Conservation (phyloP, 352 stramenopile genomes). For the Hyaloperonospora brassicae region DNA sequence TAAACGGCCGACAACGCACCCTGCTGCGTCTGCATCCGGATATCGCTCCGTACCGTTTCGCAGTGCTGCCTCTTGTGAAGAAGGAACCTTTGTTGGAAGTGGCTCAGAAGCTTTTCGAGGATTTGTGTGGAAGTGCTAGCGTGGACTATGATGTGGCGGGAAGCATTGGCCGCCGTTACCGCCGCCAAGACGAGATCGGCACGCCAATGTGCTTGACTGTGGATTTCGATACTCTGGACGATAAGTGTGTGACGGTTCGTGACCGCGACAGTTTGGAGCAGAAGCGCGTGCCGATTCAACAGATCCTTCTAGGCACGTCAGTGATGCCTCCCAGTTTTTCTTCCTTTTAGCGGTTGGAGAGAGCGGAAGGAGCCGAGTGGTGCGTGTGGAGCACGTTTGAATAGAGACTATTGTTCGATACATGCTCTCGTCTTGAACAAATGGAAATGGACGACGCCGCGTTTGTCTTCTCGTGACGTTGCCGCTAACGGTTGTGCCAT, state of each 20-base stretch:
- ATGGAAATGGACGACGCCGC: background rate
- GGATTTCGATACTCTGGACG: conserved; percentile 95
- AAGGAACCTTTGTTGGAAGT: conserved; percentile 90
- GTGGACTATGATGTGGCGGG: conserved; percentile 89
- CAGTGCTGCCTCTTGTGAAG: conserved; percentile 92
- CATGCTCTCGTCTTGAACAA: background rate
- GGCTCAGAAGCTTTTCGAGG: conserved; percentile 86
- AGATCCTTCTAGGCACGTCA: conserved; percentile 61
- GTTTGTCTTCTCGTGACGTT: conserved; percentile 5
- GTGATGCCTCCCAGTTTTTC: conserved; percentile 34
- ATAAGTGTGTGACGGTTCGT: conserved; percentile 93
- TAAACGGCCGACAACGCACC: conserved; percentile 64
- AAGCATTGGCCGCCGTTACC: conserved; percentile 87
- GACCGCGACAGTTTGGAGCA: conserved; percentile 95
- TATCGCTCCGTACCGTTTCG: conserved; percentile 90
- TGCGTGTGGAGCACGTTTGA: conserved; percentile 9
- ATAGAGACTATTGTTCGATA: conserved; percentile 5
- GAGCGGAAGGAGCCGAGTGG: conserved; percentile 1
- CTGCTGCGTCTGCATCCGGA: conserved; percentile 90
- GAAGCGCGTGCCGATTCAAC: conserved; percentile 87
- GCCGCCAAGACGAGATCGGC: conserved; percentile 94
- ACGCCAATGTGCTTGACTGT: conserved; percentile 96
- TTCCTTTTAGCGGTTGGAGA: conserved; percentile 26
- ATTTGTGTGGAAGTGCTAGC: conserved; percentile 83
- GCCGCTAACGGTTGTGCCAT: background rate